Evolutionary conservation across 78 protist genomes (phyloP), one percentile per base, ranked within the genome.

Genomic region (Guillardia theta): DNA sequence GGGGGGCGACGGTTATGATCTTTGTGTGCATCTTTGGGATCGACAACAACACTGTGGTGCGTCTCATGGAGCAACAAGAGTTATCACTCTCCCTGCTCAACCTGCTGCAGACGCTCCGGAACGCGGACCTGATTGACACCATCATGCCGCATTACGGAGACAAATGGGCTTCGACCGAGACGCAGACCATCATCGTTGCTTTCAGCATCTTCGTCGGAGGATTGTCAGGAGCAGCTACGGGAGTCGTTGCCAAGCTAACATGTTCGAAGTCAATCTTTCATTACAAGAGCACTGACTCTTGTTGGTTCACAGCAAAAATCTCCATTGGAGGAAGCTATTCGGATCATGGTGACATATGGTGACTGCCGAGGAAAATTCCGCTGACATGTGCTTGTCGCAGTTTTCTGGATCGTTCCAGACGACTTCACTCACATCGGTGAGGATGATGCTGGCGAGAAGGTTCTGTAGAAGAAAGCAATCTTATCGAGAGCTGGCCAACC

Each of bases 361-460:
- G 39, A 3, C 70, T 58, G 39, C 6, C 70, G 30, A 15, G 15
- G 58, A 50, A 50, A 19, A 19, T 19, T 58, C 70, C 70, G 21
- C 58, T 50, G 30, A 15, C 58, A 15, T 50, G 58, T 58, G 70
- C 39, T 70, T 22, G 47, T 18, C 0, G 3, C 87, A 70, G 90
- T 78, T 30, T 78, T 78, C 48, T 78, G 90, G 90, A 78, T 78
- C 50, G 90, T 78, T 18, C 90, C 90, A 36, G 90, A 43, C 90
- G 90, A 78, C 50, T 78, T 78, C 90, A 78, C 48, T 18, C 90
- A 78, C 48, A 78, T 78, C 90, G 90, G 90, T 48, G 90, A 78
- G 33, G 43, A 37, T 18, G 45, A 4, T 37, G 90, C 90, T n/a
- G 48, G 24, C 8, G 0, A 24, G 53, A 78, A 78, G 33, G 90